Percentiles rank a stretch among this genome's conserved stretches.
Conservation (phyloP, 169 alveolate genomes). For the Cryptosporidium meleagridis region DNA sequence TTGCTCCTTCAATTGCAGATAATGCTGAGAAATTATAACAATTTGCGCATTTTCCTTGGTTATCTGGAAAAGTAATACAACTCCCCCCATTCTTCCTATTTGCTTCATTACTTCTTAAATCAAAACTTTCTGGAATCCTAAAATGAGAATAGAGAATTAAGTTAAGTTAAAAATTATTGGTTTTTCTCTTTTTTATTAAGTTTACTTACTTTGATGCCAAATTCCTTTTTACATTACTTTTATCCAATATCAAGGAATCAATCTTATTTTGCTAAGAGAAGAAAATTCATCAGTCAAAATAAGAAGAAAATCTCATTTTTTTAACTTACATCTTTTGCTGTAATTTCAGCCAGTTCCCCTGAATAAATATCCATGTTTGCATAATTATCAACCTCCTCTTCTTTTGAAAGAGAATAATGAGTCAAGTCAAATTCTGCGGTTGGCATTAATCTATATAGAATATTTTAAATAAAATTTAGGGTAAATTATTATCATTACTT, state of each 20-base stretch:
- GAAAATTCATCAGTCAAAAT: neutral
- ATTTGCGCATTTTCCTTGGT: slow-evolving; percentile 72
- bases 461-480: neutral
- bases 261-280: neutral
- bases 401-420: neutral
- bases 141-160: neutral
- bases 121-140: slow-evolving; percentile 59
- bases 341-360: slow-evolving; percentile 26
- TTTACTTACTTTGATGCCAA: slow-evolving; percentile 2
- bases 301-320: neutral
- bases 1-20: slow-evolving; percentile 63
- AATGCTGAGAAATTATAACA: slow-evolving; percentile 67
- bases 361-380: slow-evolving; percentile 53
- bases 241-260: neutral
- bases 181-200: neutral
- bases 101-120: slow-evolving; percentile 60
- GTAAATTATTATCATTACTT: neutral
- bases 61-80: slow-evolving; percentile 68
- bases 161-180: neutral
- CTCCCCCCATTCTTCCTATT: slow-evolving; percentile 53
- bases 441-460: slow-evolving; percentile 26
- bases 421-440: slow-evolving; percentile 62
- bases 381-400: slow-evolving; percentile 21
- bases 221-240: neutral
- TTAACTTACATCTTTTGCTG: slow-evolving; percentile 32